Evolutionary conservation across 768 basidiomycete species (phyloP).

Genomic region (Kwoniella europaea): DNA sequence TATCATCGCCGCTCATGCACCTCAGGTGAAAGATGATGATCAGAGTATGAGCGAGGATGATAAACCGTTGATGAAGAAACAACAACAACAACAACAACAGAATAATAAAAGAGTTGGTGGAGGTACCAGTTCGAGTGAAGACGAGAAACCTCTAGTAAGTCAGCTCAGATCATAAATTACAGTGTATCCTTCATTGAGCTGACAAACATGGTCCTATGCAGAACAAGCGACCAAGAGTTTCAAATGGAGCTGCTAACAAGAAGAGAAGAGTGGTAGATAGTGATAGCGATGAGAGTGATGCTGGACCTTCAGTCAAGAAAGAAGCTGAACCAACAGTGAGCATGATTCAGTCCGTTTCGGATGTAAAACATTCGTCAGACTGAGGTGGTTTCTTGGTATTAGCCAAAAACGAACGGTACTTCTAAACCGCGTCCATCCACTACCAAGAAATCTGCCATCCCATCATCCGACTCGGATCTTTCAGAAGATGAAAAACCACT

Average conservation of each 20-base stretch:
- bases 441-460: conserved; percentile 12
- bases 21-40: conserved; percentile 33
- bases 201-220: neutral
- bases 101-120: conserved; percentile 9
- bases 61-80: conserved; percentile 20
- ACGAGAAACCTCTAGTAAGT: conserved; percentile 50
- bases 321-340: conserved; percentile 29
- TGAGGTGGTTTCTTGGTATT: neutral
- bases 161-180: neutral
- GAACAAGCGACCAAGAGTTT: conserved; percentile 45
- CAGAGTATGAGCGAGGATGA: conserved; percentile 35
- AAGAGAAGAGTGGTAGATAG: conserved; percentile 44
- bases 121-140: conserved; percentile 36
- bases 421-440: conserved; percentile 27
- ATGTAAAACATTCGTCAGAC: neutral
- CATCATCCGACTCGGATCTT: conserved; percentile 16
- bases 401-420: conserved; percentile 31
- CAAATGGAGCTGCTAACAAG: conserved; percentile 26
- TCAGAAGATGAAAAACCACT: conserved; percentile 60
- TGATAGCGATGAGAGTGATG: conserved; percentile 40
- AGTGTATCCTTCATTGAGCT: neutral
- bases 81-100: conserved; percentile 18
- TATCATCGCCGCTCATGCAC: conserved; percentile 33
- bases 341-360: neutral
- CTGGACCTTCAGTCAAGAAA: conserved; percentile 44